Conservation (phyloP, 352 stramenopile species). For the Phytophthora parvispora region DNA sequence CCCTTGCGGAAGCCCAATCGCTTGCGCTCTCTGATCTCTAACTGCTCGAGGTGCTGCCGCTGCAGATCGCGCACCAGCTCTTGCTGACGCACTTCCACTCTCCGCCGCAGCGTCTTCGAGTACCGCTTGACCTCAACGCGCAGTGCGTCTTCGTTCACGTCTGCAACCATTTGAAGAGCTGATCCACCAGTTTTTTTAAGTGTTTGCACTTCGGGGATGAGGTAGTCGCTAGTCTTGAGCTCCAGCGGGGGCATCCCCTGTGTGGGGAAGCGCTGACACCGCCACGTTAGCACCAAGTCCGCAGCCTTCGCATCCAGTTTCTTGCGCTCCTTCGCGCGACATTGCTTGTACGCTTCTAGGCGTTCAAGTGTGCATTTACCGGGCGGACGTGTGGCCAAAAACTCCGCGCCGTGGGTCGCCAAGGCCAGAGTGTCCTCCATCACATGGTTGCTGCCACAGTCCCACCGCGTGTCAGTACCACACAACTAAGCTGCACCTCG, state of each 20-base stretch:
- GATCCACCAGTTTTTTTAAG: conserved; percentile 26
- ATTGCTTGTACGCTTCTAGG: conserved; percentile 6
- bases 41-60: conserved; percentile 45
- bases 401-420: conserved; percentile 52
- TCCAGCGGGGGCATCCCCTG: conserved; percentile 50
- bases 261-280: conserved; percentile 60
- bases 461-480: not conserved
- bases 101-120: conserved; percentile 40
- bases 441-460: conserved; percentile 23
- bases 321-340: conserved; percentile 15
- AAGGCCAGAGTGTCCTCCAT: conserved; percentile 63
- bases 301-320: conserved; percentile 30
- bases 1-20: conserved; percentile 37
- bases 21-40: conserved; percentile 46
- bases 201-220: conserved; percentile 48
- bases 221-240: conserved; percentile 45
- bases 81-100: conserved; percentile 46
- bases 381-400: conserved; percentile 35
- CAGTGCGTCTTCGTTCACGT: conserved; percentile 51
- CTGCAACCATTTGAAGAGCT: conserved; percentile 4
- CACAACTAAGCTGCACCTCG: not conserved
- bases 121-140: conserved; percentile 55
- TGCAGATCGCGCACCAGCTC: conserved; percentile 46
- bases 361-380: conserved; percentile 18
- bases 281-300: conserved; percentile 43